Evolutionary conservation across 108 stramenopile genomes (phyloP), one percentile per base, ranked within the genome.

Genomic region (Nitzschia putrida): DNA sequence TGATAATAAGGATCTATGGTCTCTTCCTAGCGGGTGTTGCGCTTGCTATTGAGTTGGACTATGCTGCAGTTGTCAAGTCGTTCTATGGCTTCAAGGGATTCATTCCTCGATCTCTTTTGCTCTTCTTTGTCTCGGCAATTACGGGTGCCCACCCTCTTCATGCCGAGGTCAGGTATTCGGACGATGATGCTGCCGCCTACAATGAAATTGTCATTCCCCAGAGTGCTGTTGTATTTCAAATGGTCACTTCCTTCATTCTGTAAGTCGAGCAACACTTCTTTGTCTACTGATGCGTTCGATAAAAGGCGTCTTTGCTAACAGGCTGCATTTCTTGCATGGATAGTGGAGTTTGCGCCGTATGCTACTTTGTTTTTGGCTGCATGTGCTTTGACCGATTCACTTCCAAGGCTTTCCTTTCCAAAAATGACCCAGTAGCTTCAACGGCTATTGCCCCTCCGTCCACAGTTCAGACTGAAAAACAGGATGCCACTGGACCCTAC

Each of bases 341-440:
- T 69, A 91, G 88, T 20, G 86, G 80, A 43, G 26, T 57, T 38
- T 92, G 91, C 68, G 83, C 85, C 45, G 55, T 89, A 37, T 66
- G 69, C 53, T 92, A 92, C 57, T 78, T 89, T 41, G 53, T 88
- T n/a, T 83, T 84, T 63, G 91, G 91, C 16, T 53, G 87, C 7
- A 54, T 92, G 6, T 89, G 88, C 65, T 72, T 89, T 38, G 91
- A 92, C 81, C 76, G 91, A 29, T 87, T 92, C 66, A 88, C 88
- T 16, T 78, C 87, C 8, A 76, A 78, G 23, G 87, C 91, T 20
- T 92, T 89, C 55, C 38, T 92, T 10, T 84, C 91, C 7, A 79
- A 81, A 21, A 78, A 85, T 55, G 84, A 92, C 63, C 91, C 88
- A 9, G 73, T 86, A 43, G 80, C 74, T 3, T 66, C 77, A 0